Base-by-base conservation (phyloP, 345 rosid genomes). In the Gossypium arboreum region DNA sequence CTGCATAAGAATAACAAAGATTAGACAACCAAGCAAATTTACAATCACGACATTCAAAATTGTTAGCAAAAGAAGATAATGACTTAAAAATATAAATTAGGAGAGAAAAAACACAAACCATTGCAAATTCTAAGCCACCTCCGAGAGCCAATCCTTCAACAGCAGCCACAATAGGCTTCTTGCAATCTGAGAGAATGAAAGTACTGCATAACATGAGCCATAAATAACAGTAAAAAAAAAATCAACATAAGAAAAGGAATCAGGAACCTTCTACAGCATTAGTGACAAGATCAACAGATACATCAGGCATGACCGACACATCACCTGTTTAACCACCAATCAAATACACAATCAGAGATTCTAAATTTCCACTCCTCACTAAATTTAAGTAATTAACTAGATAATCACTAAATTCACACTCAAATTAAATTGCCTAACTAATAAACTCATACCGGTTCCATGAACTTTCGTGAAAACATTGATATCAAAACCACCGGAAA, bases 71-170 rank as follows among this genome's bases (percentile, higher is more conserved):
- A 44, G 11, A 73, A 61, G 65, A 48, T 50, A 47, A 47, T 1
- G 48, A 56, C 17, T 25, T 59, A 73, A 75, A 34, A 65, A 24
- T 27, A 4, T 75, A 25, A 11, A 48, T 67, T 51, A 60, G 50
- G 17, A 48, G 62, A 2, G 22, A 39, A 51, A 76, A 83, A 16
- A 50, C 43, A 86, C 86, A 78, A 59, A 94, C 98, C 98, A 94
- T 62, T 51, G 97, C 92, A 68, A 94, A 66, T 79, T 94, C 98
- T 71, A 94, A 84, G 81, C 98, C 98, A 84, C 98, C 98, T 78
- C 98, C 98, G 75, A 94, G 94, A 62, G 98, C 98, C 79, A 94
- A 78, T 78, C 98, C 97, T 87, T 91, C 93, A 44, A 94, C 90
- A 61, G 98, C 98, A 72, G 98, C 97, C 83, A 94, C 97, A 79